Evolutionary conservation across 2,329 filamentous ascomycete species (phyloP).

Genomic region (Aspergillus oerlinghausenensis): DNA sequence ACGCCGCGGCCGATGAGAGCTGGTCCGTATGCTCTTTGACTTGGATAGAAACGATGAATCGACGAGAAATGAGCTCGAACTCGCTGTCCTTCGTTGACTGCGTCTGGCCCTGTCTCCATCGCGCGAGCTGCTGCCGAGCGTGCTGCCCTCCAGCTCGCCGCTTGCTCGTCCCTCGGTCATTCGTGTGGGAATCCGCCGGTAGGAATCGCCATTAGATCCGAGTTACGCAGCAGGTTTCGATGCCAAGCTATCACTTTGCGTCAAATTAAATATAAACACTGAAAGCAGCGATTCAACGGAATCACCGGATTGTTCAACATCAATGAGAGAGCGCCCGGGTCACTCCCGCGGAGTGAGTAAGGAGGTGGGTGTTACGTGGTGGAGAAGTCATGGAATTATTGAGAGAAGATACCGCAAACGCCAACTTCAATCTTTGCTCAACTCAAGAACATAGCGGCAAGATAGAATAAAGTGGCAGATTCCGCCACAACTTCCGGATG

Average conservation of each 20-base stretch:
- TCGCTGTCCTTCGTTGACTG: conserved; percentile 23
- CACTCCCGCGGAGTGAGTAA: conserved; percentile 19
- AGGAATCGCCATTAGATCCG: conserved; percentile 16
- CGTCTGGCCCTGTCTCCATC: conserved; percentile 26
- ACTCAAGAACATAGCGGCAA: neutral
- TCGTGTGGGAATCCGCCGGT: conserved; percentile 14
- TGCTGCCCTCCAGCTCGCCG: conserved; percentile 34
- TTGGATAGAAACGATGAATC: conserved; percentile 36
- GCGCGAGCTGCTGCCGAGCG: conserved; percentile 33
- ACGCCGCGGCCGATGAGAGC: conserved; percentile 19
- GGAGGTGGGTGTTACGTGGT: conserved; percentile 13
- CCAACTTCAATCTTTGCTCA: neutral
- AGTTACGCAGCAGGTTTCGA: neutral
- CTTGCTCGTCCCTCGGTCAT: conserved; percentile 27
- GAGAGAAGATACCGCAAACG: neutral
- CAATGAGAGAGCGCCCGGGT: conserved; percentile 14
- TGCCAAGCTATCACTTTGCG: neutral
- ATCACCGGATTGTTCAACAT: conserved; percentile 15
- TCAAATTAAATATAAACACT: neutral
- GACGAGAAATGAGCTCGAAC: conserved; percentile 44
- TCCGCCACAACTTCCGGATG: neutral
- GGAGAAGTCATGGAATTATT: conserved; percentile 18
- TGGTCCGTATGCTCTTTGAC: conserved; percentile 22
- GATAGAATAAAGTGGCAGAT: neutral
- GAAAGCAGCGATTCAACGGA: neutral